Conservation (phyloP, 768 basidiomycete genomes). For the Amanita molliuscula region DNA sequence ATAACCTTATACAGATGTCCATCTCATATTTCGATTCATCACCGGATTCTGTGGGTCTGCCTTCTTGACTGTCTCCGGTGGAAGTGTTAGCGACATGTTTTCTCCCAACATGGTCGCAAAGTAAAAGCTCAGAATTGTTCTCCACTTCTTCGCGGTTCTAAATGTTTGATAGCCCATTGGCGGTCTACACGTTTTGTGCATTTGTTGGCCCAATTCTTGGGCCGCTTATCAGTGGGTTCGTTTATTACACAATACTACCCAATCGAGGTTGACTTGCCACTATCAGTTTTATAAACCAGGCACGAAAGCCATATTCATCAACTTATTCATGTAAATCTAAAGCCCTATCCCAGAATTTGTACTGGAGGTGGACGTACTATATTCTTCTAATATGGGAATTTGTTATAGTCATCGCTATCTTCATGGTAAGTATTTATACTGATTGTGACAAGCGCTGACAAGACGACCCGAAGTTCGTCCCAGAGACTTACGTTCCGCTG, state of each 20-base stretch:
- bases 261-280: background rate
- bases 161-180: background rate
- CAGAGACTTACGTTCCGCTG: slow-evolving; percentile 63
- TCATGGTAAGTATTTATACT: slow-evolving; percentile 28
- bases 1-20: background rate
- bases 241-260: background rate
- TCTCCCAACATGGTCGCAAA: slow-evolving; percentile 45
- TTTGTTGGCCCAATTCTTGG: slow-evolving; percentile 45
- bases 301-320: slow-evolving; percentile 10
- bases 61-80: slow-evolving; percentile 47
- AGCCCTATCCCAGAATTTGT: slow-evolving; percentile 26
- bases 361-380: slow-evolving; percentile 77
- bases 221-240: slow-evolving; percentile 51
- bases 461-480: slow-evolving; percentile 36
- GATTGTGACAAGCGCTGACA: background rate
- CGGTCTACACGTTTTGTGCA: slow-evolving; percentile 14
- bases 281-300: slow-evolving; percentile 59
- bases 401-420: slow-evolving; percentile 36
- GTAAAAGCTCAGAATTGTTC: slow-evolving; percentile 24
- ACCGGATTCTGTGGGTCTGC: slow-evolving; percentile 47
- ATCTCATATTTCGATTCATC: slow-evolving; percentile 26
- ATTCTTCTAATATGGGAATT: slow-evolving; percentile 62
- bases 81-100: slow-evolving; percentile 47
- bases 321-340: background rate
- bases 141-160: background rate